These are phyloP conservation scores for Alternaria dauci DNA, from an alignment of 2,329 filamentous ascomycete species.

Conservation along the genomic window DNA sequence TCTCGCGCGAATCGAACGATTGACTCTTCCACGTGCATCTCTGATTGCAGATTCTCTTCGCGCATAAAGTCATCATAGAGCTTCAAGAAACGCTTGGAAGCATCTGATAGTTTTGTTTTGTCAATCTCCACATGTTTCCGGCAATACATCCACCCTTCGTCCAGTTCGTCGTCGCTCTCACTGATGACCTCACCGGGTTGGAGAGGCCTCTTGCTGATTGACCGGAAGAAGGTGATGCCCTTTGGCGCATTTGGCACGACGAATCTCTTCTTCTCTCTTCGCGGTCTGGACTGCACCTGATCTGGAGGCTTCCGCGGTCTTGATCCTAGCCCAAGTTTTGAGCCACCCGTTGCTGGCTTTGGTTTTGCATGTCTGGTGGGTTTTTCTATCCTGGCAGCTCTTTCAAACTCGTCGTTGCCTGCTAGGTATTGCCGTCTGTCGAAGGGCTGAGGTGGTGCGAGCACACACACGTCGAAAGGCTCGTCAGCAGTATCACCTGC, in stretches of 20 bases:
- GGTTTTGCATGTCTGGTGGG: conserved; percentile 1
- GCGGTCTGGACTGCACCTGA: conserved; percentile 26
- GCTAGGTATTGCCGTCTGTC: conserved; percentile 46
- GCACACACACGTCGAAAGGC: conserved; percentile 40
- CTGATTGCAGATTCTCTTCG: conserved; percentile 46
- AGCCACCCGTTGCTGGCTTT: not conserved
- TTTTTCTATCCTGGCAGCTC: conserved; percentile 19
- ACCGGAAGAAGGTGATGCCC: conserved; percentile 52
- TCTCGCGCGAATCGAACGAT: conserved; percentile 52
- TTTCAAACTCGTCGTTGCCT: conserved; percentile 41
- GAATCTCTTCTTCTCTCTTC: conserved; percentile 34
- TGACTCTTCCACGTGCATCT: conserved; percentile 47
- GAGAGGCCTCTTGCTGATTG: conserved; percentile 50
- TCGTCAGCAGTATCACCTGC: conserved; percentile 38
- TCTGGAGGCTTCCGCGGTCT: conserved; percentile 24
- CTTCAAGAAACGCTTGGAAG: conserved; percentile 46
- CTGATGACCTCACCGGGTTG: conserved; percentile 50
- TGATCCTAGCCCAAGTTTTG: not conserved
- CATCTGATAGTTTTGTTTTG: conserved; percentile 14
- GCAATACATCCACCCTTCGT: conserved; percentile 49
- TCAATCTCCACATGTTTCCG: conserved; percentile 38
- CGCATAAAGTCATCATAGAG: conserved; percentile 50
- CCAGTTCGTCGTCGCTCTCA: conserved; percentile 56
- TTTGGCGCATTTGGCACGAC: conserved; percentile 47
- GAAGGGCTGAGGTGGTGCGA: conserved; percentile 48